Evolutionary conservation across 139 green algal species (phyloP), one percentile per base, ranked within the genome.

Genomic region (Nannochloris sp.): DNA sequence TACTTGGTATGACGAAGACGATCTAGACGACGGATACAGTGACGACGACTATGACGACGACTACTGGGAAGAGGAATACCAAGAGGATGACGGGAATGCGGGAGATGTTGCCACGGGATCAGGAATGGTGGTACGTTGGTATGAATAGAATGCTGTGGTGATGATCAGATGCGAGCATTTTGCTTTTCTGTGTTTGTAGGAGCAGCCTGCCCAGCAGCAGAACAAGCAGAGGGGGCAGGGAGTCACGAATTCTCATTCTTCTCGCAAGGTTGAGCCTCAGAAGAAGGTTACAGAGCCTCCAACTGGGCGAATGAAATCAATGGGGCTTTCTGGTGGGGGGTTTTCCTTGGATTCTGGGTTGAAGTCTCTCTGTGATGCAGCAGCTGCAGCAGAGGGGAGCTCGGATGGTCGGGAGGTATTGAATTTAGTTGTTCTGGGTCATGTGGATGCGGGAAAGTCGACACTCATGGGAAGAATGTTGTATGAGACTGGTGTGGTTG

Each of bases 371-470:
- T 78, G 73, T 30, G 70, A 62, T 3, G 62, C 61, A 0, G 71
- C 79, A 1, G 43, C 61, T 1, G 56, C 61, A 3, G 65, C 50
- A 1, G 78, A 87, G 46, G 43, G 56, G 6, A 33, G 14, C 0
- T 13, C 14, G 14, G 59, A 53, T 5, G 65, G 48, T 48, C 70
- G 62, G 56, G 43, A 65, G 1, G 53, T 53, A 17, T 76, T 96
- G 56, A 85, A 93, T 70, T 73, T 96, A 16, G 86, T 91, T 14
- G 79, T 97, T 56, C 59, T 98, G 59, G 92, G 92, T 0, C 92
- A 98, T 65, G 92, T 98, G 56, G 92, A 98, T 64, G 89, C 91
- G 1, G 92, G 92, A 46, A 99, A 99, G 84, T 91, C 77, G 62
- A 97, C 89, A 5, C 81, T 99, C 5, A 98, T 96, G 85, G 93